A percentile compares a stretch with the other conserved stretches of the same genome.
phyloP scores from a whole-genome alignment of 2,329 filamentous ascomycete genomes.

The Aureobasidium zeae region DNA sequence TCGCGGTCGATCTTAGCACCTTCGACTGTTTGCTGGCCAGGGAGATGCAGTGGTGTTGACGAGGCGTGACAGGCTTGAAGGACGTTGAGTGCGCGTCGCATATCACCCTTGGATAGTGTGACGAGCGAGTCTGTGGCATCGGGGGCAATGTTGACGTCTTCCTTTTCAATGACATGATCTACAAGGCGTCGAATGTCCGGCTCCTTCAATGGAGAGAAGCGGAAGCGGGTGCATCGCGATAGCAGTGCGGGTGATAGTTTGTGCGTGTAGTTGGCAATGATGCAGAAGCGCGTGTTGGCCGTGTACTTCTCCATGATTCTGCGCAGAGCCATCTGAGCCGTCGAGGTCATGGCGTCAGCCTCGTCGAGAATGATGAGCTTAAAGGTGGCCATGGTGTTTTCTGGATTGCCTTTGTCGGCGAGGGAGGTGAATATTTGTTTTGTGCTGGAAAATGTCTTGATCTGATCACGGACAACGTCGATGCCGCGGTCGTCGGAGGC shows the following conservation, averaged over 20 bases:
- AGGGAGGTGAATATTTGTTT: conserved; percentile 87
- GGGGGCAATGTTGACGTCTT: conserved; percentile 70
- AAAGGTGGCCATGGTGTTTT: conserved; percentile 46
- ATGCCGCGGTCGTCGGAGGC: conserved; percentile 96
- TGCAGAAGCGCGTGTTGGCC: conserved; percentile 92
- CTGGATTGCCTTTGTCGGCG: conserved; percentile 28
- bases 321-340: conserved; percentile 92
- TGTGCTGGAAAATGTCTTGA: conserved; percentile 97
- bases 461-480: conserved; percentile 95
- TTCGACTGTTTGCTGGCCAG: conserved; percentile 38
- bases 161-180: conserved; percentile 80
- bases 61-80: conserved; percentile 94
- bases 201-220: conserved; percentile 89
- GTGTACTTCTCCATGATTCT: conserved; percentile 99
- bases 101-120: conserved; percentile 83
- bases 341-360: conserved; percentile 99
- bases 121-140: conserved; percentile 80
- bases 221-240: conserved; percentile 86
- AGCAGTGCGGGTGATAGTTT: conserved; percentile 89
- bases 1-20: conserved; percentile 62
- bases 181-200: conserved; percentile 75
- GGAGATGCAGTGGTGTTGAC: conserved; percentile 52
- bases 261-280: conserved; percentile 98
- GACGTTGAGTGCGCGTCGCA: conserved; percentile 89
- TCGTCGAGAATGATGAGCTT: conserved; percentile 98